phyloP scores from a whole-genome alignment of 2,329 filamentous ascomycete species.

The Ceratocystis cubensis region DNA sequence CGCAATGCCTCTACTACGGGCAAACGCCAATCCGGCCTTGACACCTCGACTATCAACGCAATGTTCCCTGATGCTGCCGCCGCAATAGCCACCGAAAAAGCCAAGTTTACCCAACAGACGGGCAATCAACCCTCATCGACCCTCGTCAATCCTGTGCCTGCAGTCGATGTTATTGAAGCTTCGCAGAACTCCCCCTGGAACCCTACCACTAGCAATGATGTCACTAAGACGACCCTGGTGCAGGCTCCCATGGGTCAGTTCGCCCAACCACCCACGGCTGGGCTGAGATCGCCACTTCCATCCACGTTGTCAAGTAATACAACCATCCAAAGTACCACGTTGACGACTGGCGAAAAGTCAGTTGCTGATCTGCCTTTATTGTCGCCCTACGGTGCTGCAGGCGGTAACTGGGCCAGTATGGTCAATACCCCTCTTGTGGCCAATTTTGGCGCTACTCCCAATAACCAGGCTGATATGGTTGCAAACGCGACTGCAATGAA shows the following conservation, averaged over 20 bases:
- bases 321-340: constrained; percentile 63
- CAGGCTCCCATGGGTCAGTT: constrained; percentile 91
- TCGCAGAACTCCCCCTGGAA: constrained; percentile 75
- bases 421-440: constrained; percentile 92
- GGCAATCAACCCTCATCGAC: constrained; percentile 83
- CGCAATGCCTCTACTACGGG: constrained; percentile 62
- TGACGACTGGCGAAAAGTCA: constrained; percentile 45
- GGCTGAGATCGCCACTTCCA: constrained; percentile 67
- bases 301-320: constrained; percentile 48
- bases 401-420: constrained; percentile 97
- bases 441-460: constrained; percentile 53
- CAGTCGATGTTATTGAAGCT: constrained; percentile 46
- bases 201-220: constrained; percentile 34
- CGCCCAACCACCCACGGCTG: constrained; percentile 62
- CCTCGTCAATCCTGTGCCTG: constrained; percentile 61
- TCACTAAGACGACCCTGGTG: constrained; percentile 60
- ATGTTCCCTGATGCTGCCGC: constrained; percentile 99
- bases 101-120: constrained; percentile 90
- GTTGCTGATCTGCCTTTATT: constrained; percentile 64
- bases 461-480: constrained; percentile 82
- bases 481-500: constrained; percentile 99
- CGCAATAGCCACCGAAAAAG: constrained; percentile 96
- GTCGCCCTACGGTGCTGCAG: constrained; percentile 62
- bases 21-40: constrained; percentile 90
- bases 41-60: constrained; percentile 84